phyloP scores from a whole-genome alignment of 768 basidiomycete species.

The Asterophora parasitica region DNA sequence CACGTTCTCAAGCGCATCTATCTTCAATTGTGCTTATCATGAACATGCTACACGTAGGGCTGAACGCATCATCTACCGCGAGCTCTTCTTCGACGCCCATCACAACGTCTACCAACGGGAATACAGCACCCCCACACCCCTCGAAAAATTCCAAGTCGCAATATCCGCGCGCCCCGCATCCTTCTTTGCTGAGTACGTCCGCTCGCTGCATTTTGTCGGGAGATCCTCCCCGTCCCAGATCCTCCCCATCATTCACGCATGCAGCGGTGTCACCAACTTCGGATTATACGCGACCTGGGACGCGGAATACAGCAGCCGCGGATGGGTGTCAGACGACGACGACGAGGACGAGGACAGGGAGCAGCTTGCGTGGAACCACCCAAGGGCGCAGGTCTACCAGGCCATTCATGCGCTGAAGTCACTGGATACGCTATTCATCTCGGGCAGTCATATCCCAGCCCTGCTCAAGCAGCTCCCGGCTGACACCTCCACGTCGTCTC shows the following conservation, averaged over 20 bases:
- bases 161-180: conserved; percentile 10
- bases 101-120: background rate
- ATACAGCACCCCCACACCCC: background rate
- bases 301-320: no score
- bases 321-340: background rate
- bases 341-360: background rate
- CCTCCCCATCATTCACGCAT: conserved; percentile 7
- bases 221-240: background rate
- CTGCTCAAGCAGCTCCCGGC: background rate
- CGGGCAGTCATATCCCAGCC: conserved; percentile 1
- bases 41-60: conserved; percentile 5
- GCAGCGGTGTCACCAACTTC: conserved; percentile 14
- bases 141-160: conserved; percentile 6
- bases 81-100: conserved; percentile 14
- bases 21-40: no score
- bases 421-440: conserved; percentile 12
- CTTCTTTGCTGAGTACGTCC: conserved; percentile 15
- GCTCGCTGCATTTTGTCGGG: conserved; percentile 10
- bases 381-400: background rate
- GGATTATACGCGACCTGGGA: conserved; percentile 16
- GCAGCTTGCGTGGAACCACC: no score
- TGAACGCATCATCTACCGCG: conserved; percentile 17
- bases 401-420: background rate
- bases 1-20: no score
- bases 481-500: background rate